These are phyloP conservation scores for Erigeron philadelphicus DNA, from an alignment of 140 eudicot genomes.

Conservation along the genomic window DNA sequence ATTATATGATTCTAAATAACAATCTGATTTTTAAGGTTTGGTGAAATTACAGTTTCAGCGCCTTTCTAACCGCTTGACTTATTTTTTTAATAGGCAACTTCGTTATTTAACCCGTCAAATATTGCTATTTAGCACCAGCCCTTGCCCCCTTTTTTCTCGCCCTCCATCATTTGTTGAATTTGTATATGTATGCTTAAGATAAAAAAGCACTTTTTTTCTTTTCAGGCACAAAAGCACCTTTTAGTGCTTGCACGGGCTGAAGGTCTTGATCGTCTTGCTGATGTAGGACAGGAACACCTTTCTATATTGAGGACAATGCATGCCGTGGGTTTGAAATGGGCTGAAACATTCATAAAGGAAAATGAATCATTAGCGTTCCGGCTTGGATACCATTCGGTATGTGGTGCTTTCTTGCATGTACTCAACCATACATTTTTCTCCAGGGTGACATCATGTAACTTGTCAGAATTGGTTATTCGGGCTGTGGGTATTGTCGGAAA, in stretches of 20 bases:
- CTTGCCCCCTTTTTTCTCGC: background rate
- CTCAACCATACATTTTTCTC: background rate
- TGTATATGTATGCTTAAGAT: background rate
- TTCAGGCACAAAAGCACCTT: conserved; percentile 74
- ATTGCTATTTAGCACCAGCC: background rate
- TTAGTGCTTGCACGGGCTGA: conserved; percentile 66
- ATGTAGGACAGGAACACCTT: conserved; percentile 56
- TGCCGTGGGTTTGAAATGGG: conserved; percentile 66
- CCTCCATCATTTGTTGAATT: conserved; percentile 10
- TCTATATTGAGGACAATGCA: conserved; percentile 61
- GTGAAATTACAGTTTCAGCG: background rate
- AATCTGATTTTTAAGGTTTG: background rate
- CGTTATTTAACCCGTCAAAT: background rate
- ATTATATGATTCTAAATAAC: background rate
- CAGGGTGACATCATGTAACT: background rate
- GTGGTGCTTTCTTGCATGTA: conserved; percentile 25
- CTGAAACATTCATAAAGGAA: conserved; percentile 46
- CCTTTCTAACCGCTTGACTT: background rate
- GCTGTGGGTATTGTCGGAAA: no score
- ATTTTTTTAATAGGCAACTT: background rate
- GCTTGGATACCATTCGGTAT: conserved; percentile 89
- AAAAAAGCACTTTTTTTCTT: background rate
- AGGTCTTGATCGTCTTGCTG: conserved; percentile 70
- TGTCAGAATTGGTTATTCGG: background rate
- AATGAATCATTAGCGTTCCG: conserved; percentile 65